Evolutionary conservation across 1,284 basidiomycete genomes (phyloP), one percentile per base, ranked within the genome.

Genomic region (Albatrellus sp.): DNA sequence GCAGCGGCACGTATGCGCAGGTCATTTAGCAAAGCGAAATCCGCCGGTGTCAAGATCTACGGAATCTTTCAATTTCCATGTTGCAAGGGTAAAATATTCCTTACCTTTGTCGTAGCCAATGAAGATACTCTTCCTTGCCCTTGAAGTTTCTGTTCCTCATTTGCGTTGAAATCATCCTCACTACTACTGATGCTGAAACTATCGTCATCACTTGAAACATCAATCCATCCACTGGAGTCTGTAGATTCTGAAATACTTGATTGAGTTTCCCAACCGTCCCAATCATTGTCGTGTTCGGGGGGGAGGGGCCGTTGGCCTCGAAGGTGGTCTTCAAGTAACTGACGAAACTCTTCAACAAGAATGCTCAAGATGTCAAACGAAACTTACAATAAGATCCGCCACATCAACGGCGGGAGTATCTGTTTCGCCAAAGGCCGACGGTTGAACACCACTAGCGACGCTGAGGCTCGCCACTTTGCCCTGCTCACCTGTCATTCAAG

Each of bases 21-120:
- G 55, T 97, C 90, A 55, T 90, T 90, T 46, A 98, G 74, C 42
- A 97, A 69, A 0, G 89, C 89, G 61, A 98, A 98, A 64, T 99
- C 94, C 24, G 93, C 93, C 0, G 96, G 96, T 0, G 96, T 98
- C 31, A 98, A 77, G 57, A 99, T 98, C 90, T 93, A 48, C 9
- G 40, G 17, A 6, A 16, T 34, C 17, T 13, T 24, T 24, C 24
- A 30, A 7, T 4, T 24, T 24, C 24, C 17, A 6, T 17, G 19
- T 44, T 7, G 10, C 30, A 35, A 13, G 8, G 24, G 6, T 7
- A 16, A 17, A 24, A 24, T 52, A 50, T 60, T 13, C 24, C 24
- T 24, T 47, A 80, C 88, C 66, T 90, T 90, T 24, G 83, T 86
- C 1, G 82, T 90, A 4, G 86, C 88, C 39, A 88, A 63, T 1